Base-by-base conservation (phyloP, 106 monocot genomes). In the Platanthera zijinensis region DNA sequence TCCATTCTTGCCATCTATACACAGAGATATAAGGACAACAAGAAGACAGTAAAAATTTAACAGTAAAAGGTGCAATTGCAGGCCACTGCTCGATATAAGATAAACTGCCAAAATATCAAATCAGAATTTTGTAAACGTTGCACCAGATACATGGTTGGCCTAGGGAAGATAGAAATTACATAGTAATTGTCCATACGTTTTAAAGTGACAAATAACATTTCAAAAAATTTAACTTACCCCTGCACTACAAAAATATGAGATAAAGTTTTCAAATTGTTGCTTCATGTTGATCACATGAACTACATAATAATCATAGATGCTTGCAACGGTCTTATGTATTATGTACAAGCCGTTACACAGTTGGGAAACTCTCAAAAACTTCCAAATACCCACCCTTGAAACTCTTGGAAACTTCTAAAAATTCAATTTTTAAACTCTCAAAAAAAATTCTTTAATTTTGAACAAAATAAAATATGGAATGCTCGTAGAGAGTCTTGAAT, bases 1-100 rank as follows among this genome's bases (percentile, higher is more conserved):
- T 97, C 97, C 93, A 97, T 88, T 81, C 94, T 99, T 76, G 94
- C 91, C 94, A 94, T 99, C 94, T 99, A 82, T 5, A 84, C 25
- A 25, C 57, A 48, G 28, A 66, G 66, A 32, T 66, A 54, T 15
- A 63, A 51, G 51, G 47, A 15, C 51, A 64, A 8, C 71, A 13
- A 66, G 17, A 77, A 46, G 3, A 39, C 10, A 4, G 28, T 71
- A 48, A 45, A 7, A 67, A 21, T 15, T 66, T 73, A 52, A 74
- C 49, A 49, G 46, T 7, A 71, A 49, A 18, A 18, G 9, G 7
- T n/a, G 4, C 48, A 71, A 32, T 50, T 72, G 8, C 72, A 72
- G 8, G 10, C 14, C 5, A 72, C 1, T 17, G 18, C 51, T 22
- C 22, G 19, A 72, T 11, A 51, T 7, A 72, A 72, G 4, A 51